Evolutionary conservation across 495 filamentous ascomycete genomes (phyloP), one percentile per base, ranked within the genome.

Genomic region (Mytilinidion resinicola): DNA sequence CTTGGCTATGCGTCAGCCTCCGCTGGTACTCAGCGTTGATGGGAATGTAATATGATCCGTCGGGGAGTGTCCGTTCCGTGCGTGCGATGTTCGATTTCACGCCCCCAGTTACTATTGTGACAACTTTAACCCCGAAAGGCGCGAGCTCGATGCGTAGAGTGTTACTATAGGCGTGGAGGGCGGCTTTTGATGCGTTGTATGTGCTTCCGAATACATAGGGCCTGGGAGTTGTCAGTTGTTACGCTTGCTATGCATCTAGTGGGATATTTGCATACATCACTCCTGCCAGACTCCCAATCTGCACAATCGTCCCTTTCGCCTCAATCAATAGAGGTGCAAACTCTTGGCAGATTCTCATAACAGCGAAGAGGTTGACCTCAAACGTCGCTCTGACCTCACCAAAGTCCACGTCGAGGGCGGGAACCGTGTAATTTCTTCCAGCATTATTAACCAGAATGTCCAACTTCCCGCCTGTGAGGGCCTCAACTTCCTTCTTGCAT

Each of bases 171-270:
- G 77, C 74, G 57, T 84, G 81, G 50, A 86, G 60, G 7, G 85
- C 85, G 1, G 82, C 82, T 70, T 87, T 87, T 37, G 77, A 79
- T 14, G 82, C 81, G 65, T 81, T 82, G 69, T 88, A 87, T 19
- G 80, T 73, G 0, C 78, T 33, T 34, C 63, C 65, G 43, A 66
- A 70, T 3, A 62, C 67, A 42, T 72, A 73, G 6, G 68, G 69
- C 25, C 25, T 30, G 25, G 25, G 25, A 62, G 11, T 12, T 10
- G 17, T 25, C 21, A 53, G 35, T 20, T 15, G n/a, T n/a, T 1
- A 14, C 4, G 21, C 34, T 42, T 6, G 4, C n/a, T 8, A 15
- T n/a, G 5, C n/a, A 12, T 15, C 35, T 53, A 35, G n/a, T 15
- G 12, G 34, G 25, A 53, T 15, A 30, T 19, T 17, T 21, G 25